Percentiles rank a stretch among this genome's conserved stretches.
These are phyloP conservation scores for Saccharomyces hybrid DNA, from an alignment of 1,139 yeast species.

Conservation along the genomic window DNA sequence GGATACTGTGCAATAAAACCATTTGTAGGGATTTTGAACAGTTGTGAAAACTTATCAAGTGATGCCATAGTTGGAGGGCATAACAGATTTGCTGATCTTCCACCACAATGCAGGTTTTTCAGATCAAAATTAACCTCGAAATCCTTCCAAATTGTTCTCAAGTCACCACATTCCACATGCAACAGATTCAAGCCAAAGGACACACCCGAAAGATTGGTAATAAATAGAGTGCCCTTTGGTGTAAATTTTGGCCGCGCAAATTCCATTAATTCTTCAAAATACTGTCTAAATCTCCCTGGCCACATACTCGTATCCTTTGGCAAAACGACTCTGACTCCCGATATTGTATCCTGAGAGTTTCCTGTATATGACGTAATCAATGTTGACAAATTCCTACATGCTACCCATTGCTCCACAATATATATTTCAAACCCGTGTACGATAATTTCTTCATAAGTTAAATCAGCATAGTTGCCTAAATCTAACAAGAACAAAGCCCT, in stretches of 20 bases:
- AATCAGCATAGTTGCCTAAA: slow-evolving; percentile 36
- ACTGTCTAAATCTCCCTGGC: slow-evolving; percentile 51
- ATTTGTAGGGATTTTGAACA: slow-evolving; percentile 43
- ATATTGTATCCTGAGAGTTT: slow-evolving; percentile 52
- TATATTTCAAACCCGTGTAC: slow-evolving; percentile 77
- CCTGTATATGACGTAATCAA: slow-evolving; percentile 83
- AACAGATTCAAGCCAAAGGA: slow-evolving; percentile 70
- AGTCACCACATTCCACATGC: slow-evolving; percentile 60
- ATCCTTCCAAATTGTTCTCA: slow-evolving; percentile 42
- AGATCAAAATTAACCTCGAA: slow-evolving; percentile 72
- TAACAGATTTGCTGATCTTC: slow-evolving; percentile 68
- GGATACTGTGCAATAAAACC: neutral
- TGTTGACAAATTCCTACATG: slow-evolving; percentile 57
- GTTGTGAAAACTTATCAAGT: slow-evolving; percentile 73
- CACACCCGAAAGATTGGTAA: slow-evolving; percentile 71
- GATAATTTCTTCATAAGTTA: slow-evolving; percentile 37
- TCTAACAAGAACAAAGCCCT: slow-evolving; percentile 44
- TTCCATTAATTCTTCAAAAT: slow-evolving; percentile 56
- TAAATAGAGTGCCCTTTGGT: slow-evolving; percentile 54
- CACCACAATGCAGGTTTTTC: slow-evolving; percentile 73
- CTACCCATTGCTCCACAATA: slow-evolving; percentile 90
- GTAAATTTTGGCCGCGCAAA: slow-evolving; percentile 49
- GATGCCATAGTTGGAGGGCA: slow-evolving; percentile 67
- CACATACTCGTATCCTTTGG: slow-evolving; percentile 49
- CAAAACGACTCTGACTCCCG: slow-evolving; percentile 53